phyloP scores from a whole-genome alignment of 2,329 filamentous ascomycete genomes.

The Pseudogymnoascus sp. region DNA sequence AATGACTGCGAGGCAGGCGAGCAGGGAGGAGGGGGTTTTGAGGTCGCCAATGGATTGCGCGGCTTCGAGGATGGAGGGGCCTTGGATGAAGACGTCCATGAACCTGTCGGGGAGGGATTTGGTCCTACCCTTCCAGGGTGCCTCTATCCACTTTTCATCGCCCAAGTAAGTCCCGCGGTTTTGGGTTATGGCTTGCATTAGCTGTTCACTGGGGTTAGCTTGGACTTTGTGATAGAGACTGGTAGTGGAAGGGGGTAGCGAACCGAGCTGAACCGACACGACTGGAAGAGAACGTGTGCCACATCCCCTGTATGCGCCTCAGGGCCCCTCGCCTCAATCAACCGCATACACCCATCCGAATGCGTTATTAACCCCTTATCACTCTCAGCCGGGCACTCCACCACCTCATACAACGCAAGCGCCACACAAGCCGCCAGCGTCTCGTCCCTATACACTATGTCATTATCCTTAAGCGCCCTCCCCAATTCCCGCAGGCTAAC shows the following conservation, averaged over 20 bases:
- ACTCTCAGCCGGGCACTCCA: conserved; percentile 29
- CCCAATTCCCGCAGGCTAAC: conserved; percentile 30
- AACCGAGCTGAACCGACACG: conserved; percentile 24
- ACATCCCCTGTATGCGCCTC: conserved; percentile 26
- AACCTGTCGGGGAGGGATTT: conserved; percentile 25
- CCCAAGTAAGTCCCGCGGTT: conserved; percentile 23
- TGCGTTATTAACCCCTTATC: conserved; percentile 27
- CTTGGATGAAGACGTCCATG: conserved; percentile 25
- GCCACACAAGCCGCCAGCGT: conserved; percentile 31
- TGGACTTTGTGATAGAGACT: neutral
- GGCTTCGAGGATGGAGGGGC: conserved; percentile 21
- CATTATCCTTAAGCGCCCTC: conserved; percentile 26
- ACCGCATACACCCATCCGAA: conserved; percentile 25
- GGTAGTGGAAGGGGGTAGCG: neutral
- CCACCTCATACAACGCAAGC: conserved; percentile 29
- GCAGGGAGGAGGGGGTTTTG: conserved; percentile 13
- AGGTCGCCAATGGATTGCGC: conserved; percentile 15
- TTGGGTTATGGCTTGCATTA: conserved; percentile 23
- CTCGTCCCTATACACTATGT: conserved; percentile 28
- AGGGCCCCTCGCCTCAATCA: conserved; percentile 28
- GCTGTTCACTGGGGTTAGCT: conserved; percentile 18
- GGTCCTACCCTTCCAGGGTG: conserved; percentile 23
- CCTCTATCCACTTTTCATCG: conserved; percentile 25
- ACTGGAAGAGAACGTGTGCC: conserved; percentile 28
- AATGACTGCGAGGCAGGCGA: conserved; percentile 17